phyloP scores from a whole-genome alignment of 2,329 filamentous ascomycete species.

The Aspergillus amoenus region DNA sequence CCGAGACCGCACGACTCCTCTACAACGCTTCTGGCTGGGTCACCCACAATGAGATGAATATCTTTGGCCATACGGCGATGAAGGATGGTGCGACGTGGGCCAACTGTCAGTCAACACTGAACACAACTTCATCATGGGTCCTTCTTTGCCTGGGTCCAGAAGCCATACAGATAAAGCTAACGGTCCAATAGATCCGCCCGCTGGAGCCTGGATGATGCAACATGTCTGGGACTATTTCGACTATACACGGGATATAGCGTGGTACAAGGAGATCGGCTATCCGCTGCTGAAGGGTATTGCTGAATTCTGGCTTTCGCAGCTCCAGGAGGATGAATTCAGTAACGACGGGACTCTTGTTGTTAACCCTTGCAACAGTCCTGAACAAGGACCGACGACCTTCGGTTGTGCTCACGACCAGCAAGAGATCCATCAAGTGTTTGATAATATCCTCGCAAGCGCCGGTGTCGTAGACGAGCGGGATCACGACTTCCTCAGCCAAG shows the following conservation, averaged over 20 bases:
- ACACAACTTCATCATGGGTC: too few relatives aligned
- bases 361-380: slow-evolving; percentile 60
- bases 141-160: too few relatives aligned
- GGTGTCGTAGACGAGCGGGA: slow-evolving; percentile 31
- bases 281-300: slow-evolving; percentile 55
- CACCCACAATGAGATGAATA: slow-evolving; percentile 58
- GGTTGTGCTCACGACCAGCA: slow-evolving; percentile 29
- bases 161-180: neutral
- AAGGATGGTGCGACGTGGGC: neutral
- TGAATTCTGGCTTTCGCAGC: slow-evolving; percentile 57
- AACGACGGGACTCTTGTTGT: slow-evolving; percentile 55
- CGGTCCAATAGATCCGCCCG: slow-evolving; percentile 33
- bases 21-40: slow-evolving; percentile 59
- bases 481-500: slow-evolving; percentile 1
- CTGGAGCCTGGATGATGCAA: slow-evolving; percentile 60
- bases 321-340: slow-evolving; percentile 52
- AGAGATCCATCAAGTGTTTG: slow-evolving; percentile 41
- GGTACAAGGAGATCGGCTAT: slow-evolving; percentile 50
- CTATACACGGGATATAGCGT: slow-evolving; percentile 51
- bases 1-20: slow-evolving; percentile 53
- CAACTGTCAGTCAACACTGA: neutral
- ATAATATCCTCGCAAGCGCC: slow-evolving; percentile 36
- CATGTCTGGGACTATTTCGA: slow-evolving; percentile 59
- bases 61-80: slow-evolving; percentile 55
- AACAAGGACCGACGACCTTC: slow-evolving; percentile 51